Percentiles rank a stretch among this genome's conserved stretches.
Conservation (phyloP, 176 grass and related monocot genomes). For the Oryza meridionalis region DNA sequence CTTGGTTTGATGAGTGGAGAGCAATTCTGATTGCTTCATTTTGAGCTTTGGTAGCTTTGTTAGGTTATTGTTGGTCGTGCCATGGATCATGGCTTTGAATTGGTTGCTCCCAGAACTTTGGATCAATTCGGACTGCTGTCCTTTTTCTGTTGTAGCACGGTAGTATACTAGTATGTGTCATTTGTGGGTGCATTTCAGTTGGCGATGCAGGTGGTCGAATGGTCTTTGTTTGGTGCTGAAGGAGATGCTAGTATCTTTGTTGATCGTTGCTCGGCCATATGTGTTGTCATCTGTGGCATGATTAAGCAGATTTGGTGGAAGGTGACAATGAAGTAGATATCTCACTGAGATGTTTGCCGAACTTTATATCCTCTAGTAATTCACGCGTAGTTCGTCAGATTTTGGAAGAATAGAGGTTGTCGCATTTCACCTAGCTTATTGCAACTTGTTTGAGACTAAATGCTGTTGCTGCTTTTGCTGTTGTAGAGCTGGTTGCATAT, state of each 20-base stretch:
- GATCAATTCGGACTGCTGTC: not conserved
- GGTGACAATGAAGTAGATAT: slow-evolving; percentile 7
- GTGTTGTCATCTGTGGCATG: not conserved
- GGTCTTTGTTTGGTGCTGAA: not conserved
- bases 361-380: slow-evolving; percentile 2
- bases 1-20: not conserved
- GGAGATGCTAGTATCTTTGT: slow-evolving; percentile 10
- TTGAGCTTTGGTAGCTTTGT: not conserved
- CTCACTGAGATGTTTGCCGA: not conserved
- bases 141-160: slow-evolving; percentile 16
- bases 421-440: not conserved
- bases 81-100: slow-evolving; percentile 23
- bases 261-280: not conserved
- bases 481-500: slow-evolving; percentile 24
- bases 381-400: not conserved
- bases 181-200: slow-evolving; percentile 8
- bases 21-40: slow-evolving; percentile 19
- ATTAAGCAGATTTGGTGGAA: not conserved
- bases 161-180: not conserved
- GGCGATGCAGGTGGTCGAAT: slow-evolving; percentile 1
- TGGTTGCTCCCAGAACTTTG: slow-evolving; percentile 28
- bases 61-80: slow-evolving; percentile 1
- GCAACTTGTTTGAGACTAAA: not conserved
- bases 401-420: not conserved
- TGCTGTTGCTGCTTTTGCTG: not conserved